Conservation (phyloP, 1,139 yeast genomes). For the Sugiyamaella grinbergsii region DNA sequence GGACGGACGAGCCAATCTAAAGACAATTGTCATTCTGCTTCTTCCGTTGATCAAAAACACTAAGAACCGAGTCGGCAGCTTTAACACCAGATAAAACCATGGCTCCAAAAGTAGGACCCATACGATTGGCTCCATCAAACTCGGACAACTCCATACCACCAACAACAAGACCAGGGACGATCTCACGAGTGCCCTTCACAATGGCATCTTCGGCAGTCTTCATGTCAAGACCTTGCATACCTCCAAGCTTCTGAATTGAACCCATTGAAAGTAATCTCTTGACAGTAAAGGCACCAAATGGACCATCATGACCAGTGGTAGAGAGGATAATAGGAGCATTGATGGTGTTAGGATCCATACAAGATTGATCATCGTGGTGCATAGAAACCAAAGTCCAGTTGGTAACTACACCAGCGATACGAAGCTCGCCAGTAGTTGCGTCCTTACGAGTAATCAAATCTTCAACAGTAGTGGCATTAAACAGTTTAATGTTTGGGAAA, state of each 20-base stretch:
- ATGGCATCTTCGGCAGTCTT: constrained; percentile 76
- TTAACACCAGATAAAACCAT: constrained; percentile 77
- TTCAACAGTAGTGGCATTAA: constrained; percentile 82
- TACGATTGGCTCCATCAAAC: constrained; percentile 74
- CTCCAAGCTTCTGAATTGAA: constrained; percentile 55
- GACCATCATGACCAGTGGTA: constrained; percentile 82
- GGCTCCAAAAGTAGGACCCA: constrained; percentile 87
- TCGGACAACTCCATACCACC: constrained; percentile 85
- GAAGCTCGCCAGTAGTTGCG: constrained; percentile 53
- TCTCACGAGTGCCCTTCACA: constrained; percentile 68
- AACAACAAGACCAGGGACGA: constrained; percentile 69
- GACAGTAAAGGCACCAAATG: constrained; percentile 81
- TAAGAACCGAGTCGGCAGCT: constrained; percentile 66
- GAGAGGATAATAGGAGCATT: constrained; percentile 70
- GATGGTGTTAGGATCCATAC: constrained; percentile 85
- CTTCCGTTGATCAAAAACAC: constrained; percentile 54
- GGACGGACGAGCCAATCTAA: background rate
- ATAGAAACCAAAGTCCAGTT: constrained; percentile 79
- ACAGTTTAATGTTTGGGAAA: constrained; percentile 73
- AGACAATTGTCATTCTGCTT: constrained; percentile 38
- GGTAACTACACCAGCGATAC: constrained; percentile 79
- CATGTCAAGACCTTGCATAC: constrained; percentile 82
- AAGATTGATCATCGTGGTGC: constrained; percentile 75
- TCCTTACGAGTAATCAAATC: constrained; percentile 74
- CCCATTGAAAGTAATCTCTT: constrained; percentile 48